Evolutionary conservation across 176 grass and related monocot species (phyloP).

Genomic region (Canna indica): DNA sequence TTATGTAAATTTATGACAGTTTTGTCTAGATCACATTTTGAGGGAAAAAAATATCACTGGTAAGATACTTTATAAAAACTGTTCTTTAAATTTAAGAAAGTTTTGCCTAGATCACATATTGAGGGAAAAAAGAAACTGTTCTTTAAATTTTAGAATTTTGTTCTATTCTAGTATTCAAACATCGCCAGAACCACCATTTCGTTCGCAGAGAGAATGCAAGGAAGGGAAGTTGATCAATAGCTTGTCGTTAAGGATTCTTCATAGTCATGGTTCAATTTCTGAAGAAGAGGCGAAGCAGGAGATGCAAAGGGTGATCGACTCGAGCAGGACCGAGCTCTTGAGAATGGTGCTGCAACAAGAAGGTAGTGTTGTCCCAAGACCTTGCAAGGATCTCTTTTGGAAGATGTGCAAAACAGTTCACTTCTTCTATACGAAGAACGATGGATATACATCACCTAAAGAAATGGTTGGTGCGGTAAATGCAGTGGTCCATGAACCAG

Average conservation of each 20-base stretch:
- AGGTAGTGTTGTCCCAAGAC: slow-evolving; percentile 38
- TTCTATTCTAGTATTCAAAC: too few species aligned
- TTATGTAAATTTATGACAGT: too few species aligned
- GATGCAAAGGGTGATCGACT: slow-evolving; percentile 20
- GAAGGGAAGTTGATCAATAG: slow-evolving; percentile 62
- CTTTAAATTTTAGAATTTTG: too few species aligned
- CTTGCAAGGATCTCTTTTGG: slow-evolving; percentile 85
- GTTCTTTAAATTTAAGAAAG: too few species aligned
- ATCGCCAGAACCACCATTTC: too few species aligned
- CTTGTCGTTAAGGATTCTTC: slow-evolving; percentile 28
- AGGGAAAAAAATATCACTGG: too few species aligned
- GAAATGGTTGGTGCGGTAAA: slow-evolving; percentile 61
- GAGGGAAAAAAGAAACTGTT: too few species aligned
- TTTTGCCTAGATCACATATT: too few species aligned
- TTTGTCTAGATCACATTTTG: too few species aligned
- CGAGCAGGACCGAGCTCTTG: slow-evolving; percentile 37
- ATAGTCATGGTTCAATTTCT: slow-evolving; percentile 30
- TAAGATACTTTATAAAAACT: too few species aligned
- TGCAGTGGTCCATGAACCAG: slow-evolving; percentile 42
- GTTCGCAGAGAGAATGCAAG: slow-evolving; percentile 40
- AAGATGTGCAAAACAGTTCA: slow-evolving; percentile 66
- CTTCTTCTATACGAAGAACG: slow-evolving; percentile 57
- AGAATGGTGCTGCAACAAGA: slow-evolving; percentile 39
- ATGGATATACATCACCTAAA: slow-evolving; percentile 63
- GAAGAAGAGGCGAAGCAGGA: slow-evolving; percentile 26